Percentiles rank a stretch among this genome's conserved stretches.
These are phyloP conservation scores for Xylaria sp. DNA, from an alignment of 2,329 filamentous ascomycete genomes.

Conservation along the genomic window DNA sequence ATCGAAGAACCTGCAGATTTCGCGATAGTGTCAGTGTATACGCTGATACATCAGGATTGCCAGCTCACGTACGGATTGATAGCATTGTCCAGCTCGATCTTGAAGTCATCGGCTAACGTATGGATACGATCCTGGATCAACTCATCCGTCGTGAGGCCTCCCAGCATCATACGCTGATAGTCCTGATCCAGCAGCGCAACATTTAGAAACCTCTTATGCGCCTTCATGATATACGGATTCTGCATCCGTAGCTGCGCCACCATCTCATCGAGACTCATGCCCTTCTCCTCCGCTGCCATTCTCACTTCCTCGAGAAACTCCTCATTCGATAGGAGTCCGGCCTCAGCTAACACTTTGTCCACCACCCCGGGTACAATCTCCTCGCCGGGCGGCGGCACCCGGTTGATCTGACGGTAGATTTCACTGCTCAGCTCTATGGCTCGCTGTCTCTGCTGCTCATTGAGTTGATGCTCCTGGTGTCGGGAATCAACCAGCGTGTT, in stretches of 20 bases:
- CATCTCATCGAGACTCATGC: conserved; percentile 19
- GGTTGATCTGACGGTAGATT: neutral
- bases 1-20: conserved; percentile 17
- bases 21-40: neutral
- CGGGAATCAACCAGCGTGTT: conserved; percentile 19
- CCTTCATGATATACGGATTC: neutral
- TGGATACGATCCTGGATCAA: conserved; percentile 19
- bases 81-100: conserved; percentile 13
- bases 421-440: conserved; percentile 4
- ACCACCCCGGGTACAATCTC: conserved; percentile 21
- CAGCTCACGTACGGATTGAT: conserved; percentile 26
- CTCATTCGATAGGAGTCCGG: conserved; percentile 9
- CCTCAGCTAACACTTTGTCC: conserved; percentile 8
- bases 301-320: conserved; percentile 11
- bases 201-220: conserved; percentile 20
- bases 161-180: conserved; percentile 25
- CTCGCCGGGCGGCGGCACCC: neutral
- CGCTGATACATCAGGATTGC: neutral
- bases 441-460: neutral
- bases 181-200: conserved; percentile 25
- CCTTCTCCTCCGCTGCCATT: neutral
- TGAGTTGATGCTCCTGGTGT: conserved; percentile 20
- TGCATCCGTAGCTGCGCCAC: conserved; percentile 6
- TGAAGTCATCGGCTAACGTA: conserved; percentile 17
- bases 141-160: conserved; percentile 29